Base-by-base conservation (phyloP, 805 yeast species). In the Nakazawaea ishiwadae region DNA sequence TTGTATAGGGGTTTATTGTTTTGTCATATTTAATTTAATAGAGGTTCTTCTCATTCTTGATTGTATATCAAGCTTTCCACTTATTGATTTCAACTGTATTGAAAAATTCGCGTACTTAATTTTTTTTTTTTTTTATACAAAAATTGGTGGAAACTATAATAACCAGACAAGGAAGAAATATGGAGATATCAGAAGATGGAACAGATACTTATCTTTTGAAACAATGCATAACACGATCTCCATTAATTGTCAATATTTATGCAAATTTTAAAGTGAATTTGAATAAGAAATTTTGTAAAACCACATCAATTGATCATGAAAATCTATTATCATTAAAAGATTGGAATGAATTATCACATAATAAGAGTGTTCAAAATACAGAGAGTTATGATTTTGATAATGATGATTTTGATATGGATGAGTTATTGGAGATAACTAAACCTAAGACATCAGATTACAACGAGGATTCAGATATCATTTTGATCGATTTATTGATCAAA, bases 371-470 rank as follows among this genome's bases (percentile, higher is more conserved):
- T n/a, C 20, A 18, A 18, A 3, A 31, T 9, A 8, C 12, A 3
- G 23, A 31, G 7, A 29, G 36, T 15, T 36, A 37, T 10, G 40
- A 36, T 24, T 42, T 34, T 27, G 45, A 42, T 34, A 17, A 32
- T 18, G 44, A 42, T 16, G 45, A 42, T 24, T 34, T 34, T 20
- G 45, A 42, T 30, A 15, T 37, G 11, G 45, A 42, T 23, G 39
- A 31, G 15, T 23, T 34, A 19, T 17, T 33, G 32, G 28, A 31
- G 4, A n/a, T 26, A 14, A 35, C 40, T 4, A 29, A 27, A 24
- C 45, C 40, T 5, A 32, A 17, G 20, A 15, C 29, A 15, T 7
- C 7, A 20, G 31, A 26, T 17, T 17, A 23, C 12, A n/a, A 26
- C 16, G 35, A 33, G 23, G 19, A 15, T 16, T n/a, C 28, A 7